These are phyloP conservation scores for Oryza nivara DNA, from an alignment of 176 grass and related monocot species.

Conservation along the genomic window DNA sequence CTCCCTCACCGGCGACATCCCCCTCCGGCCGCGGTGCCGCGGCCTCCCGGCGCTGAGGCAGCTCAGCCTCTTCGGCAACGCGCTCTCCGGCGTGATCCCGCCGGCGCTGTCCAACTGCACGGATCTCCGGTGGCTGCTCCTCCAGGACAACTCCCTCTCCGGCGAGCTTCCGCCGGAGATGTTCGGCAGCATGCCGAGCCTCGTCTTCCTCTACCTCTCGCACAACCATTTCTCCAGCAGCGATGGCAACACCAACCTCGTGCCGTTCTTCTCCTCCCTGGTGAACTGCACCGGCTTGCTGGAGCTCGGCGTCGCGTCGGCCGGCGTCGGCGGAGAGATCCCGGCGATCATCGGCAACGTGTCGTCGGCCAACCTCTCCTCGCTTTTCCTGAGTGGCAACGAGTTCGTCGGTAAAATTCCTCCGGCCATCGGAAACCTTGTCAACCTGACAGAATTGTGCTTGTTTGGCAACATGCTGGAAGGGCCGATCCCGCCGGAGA, in stretches of 20 bases:
- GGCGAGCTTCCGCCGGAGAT: constrained; percentile 56
- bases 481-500: constrained; percentile 45
- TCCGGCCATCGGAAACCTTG: constrained; percentile 59
- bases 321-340: constrained; percentile 47
- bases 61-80: constrained; percentile 50
- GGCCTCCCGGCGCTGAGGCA: constrained; percentile 14
- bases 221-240: constrained; percentile 56
- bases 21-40: constrained; percentile 44
- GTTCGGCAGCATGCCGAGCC: constrained; percentile 58
- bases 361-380: constrained; percentile 43
- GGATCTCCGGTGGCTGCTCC: constrained; percentile 43
- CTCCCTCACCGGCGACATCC: constrained; percentile 56
- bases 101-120: constrained; percentile 46
- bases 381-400: constrained; percentile 56
- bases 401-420: constrained; percentile 56
- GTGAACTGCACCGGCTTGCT: constrained; percentile 56
- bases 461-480: constrained; percentile 19
- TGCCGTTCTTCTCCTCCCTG: constrained; percentile 65
- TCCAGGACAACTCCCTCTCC: constrained; percentile 46
- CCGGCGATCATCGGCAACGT: constrained; percentile 49
- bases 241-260: constrained; percentile 47
- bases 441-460: not conserved
- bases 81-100: constrained; percentile 51
- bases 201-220: constrained; percentile 59
- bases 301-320: constrained; percentile 57